These are phyloP conservation scores for Calvatia gigantea DNA, from an alignment of 768 basidiomycete species.

Conservation along the genomic window DNA sequence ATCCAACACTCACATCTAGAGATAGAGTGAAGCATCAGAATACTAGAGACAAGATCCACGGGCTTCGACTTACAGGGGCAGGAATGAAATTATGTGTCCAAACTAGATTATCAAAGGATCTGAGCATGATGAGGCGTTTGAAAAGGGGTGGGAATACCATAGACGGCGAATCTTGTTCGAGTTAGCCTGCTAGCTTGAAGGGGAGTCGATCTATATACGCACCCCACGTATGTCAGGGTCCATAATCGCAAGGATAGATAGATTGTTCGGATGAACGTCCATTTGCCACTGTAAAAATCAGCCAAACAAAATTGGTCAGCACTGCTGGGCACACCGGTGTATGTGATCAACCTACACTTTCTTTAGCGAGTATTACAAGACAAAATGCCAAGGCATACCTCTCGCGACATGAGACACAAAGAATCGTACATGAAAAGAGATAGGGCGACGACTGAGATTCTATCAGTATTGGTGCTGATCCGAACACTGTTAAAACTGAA, in stretches of 20 bases:
- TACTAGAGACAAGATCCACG: not conserved
- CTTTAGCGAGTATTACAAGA: not conserved
- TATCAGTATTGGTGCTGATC: not conserved
- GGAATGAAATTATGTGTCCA: not conserved
- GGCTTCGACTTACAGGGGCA: not conserved
- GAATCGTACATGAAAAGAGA: not conserved
- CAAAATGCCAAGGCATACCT: not conserved
- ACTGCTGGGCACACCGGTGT: not conserved
- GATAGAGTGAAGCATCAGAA: not conserved
- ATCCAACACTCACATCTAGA: not conserved
- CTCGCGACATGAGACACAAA: slow-evolving; percentile 1
- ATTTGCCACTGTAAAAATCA: not conserved
- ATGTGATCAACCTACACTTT: not conserved
- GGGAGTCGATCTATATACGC: not conserved
- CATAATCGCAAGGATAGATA: not conserved
- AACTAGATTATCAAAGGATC: not conserved
- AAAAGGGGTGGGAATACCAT: not conserved
- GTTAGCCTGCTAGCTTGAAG: not conserved
- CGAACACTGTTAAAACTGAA: not conserved
- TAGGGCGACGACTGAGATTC: not conserved
- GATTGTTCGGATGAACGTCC: not conserved
- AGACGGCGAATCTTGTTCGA: not conserved
- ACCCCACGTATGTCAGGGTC: not conserved
- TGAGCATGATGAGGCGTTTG: not conserved
- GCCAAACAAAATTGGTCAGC: not conserved